These are phyloP conservation scores for Vitis hybrid DNA, from an alignment of 177 flowering plant species.

Conservation along the genomic window DNA sequence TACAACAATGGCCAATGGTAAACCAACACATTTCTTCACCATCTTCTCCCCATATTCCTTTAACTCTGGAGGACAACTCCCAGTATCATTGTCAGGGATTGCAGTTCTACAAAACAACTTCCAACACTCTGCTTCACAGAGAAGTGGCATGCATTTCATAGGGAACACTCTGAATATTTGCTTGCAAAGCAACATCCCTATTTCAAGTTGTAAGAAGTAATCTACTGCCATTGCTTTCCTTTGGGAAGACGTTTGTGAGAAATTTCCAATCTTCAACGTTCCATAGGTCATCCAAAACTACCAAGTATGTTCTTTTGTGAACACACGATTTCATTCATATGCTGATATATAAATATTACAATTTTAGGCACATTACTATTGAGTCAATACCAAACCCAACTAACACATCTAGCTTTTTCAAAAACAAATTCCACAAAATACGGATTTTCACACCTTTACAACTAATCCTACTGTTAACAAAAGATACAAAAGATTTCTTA, in stretches of 20 bases:
- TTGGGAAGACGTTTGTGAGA: background rate
- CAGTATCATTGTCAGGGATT: background rate
- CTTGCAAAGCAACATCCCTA: background rate
- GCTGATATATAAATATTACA: too few species aligned
- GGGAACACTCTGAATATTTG: background rate
- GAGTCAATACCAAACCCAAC: too few species aligned
- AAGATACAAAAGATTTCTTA: too few species aligned
- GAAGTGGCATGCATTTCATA: background rate
- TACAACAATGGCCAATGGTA: background rate
- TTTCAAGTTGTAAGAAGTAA: background rate
- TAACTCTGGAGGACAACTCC: too few species aligned
- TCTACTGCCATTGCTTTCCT: background rate
- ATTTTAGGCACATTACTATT: too few species aligned
- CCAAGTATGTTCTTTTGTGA: too few species aligned
- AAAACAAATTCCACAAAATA: too few species aligned
- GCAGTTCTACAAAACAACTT: background rate
- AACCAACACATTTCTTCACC: background rate
- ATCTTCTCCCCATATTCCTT: background rate
- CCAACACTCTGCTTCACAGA: background rate
- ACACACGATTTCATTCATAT: too few species aligned
- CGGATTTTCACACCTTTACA: too few species aligned
- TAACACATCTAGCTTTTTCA: too few species aligned
- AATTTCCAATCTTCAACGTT: background rate
- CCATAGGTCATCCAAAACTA: background rate
- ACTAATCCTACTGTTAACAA: too few species aligned